Evolutionary conservation across 306 rosid genomes (phyloP), one percentile per base, ranked within the genome.

Genomic region (Cucurbita pepo): DNA sequence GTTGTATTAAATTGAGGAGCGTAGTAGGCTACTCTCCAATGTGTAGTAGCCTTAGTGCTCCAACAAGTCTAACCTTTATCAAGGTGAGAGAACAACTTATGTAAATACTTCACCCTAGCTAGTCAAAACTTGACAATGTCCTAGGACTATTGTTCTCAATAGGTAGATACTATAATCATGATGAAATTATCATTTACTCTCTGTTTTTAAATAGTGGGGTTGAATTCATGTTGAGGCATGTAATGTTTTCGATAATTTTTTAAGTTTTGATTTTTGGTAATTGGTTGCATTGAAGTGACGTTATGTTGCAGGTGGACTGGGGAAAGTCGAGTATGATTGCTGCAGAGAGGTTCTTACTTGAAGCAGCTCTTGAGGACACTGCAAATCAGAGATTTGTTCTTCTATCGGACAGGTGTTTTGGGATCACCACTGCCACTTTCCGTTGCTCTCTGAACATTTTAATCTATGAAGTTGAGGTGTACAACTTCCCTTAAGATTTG

Each of bases 351-450:
- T 56, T 86, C 40, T 72, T 83, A 25, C 64, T 86, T 55, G 79
- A 72, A 47, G 82, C 82, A 62, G 95, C 97, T 55, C 88, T 91
- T 56, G 92, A 88, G 78, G 96, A 94, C 77, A 95, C 92, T 0
- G 92, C 97, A 41, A 94, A 91, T 81, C 99, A 86, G 67, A 88
- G 97, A 94, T 94, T 94, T 79, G 86, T 91, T 80, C 95, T 94
- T 74, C 95, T 94, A 54, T 94, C 99, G 1, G 99, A 94, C 60
- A 89, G 99, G 99, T 94, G 77, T 85, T 48, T 25, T 77, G 60
- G 64, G 6, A 69, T 69, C 9, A 4, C 45, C 44, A 15, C 44
- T 51, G 59, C 58, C 45, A 50, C 45, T 30, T 69, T 50, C 14
- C 41, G 14, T 14, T 69, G 41, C 21, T 69, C 40, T 69, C 43